A percentile compares a stretch with the other conserved stretches of the same genome.
Conservation (phyloP, 1,284 basidiomycete species). For the Trichosporon coremiiforme region DNA sequence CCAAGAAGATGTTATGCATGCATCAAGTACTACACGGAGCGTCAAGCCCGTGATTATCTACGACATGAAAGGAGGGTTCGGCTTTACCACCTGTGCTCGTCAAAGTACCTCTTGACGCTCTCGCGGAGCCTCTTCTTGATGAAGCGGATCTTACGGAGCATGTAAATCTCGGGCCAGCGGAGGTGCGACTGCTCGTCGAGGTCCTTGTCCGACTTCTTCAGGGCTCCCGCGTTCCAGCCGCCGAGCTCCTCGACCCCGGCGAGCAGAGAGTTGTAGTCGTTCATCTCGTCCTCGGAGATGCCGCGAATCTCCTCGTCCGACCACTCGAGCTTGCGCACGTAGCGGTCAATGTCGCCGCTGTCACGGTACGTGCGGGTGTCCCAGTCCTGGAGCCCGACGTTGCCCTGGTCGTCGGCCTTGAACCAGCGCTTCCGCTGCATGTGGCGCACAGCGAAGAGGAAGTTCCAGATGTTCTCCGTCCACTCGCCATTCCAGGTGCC, state of each 20-base stretch:
- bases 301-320: background rate
- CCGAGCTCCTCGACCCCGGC: background rate
- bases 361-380: slow-evolving; percentile 1
- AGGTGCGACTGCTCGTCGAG: background rate
- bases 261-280: background rate
- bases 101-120: background rate
- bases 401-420: background rate
- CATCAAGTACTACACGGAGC: background rate
- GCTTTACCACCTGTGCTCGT: background rate
- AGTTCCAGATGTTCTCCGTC: background rate
- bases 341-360: background rate
- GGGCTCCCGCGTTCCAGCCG: background rate
- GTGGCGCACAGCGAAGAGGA: background rate
- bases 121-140: background rate
- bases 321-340: background rate
- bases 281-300: background rate
- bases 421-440: background rate
- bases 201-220: background rate
- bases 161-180: background rate
- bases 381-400: background rate
- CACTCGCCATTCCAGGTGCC: background rate
- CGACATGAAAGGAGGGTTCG: no score
- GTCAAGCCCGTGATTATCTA: background rate
- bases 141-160: background rate
- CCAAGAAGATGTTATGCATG: background rate